phyloP scores from a whole-genome alignment of 2,329 filamentous ascomycete genomes.

The Curvularia eragrostidis region DNA sequence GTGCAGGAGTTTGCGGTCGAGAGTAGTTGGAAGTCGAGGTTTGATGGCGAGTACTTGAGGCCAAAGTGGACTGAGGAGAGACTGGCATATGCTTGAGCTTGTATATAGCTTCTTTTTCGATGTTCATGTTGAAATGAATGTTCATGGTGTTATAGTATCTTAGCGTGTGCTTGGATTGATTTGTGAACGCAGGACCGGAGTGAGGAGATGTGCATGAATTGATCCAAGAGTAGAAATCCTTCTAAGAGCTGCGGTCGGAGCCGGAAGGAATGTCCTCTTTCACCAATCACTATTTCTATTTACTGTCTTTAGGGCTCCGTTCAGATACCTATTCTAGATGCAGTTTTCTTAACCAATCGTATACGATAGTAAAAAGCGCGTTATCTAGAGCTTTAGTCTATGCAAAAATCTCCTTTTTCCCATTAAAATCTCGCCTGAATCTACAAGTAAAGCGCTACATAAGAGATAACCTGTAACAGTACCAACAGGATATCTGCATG shows the following conservation, averaged over 20 bases:
- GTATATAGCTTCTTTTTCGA: background rate
- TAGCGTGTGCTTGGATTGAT: background rate
- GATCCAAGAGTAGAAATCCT: background rate
- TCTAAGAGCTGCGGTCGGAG: background rate
- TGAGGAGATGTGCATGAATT: background rate
- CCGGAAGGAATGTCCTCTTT: background rate
- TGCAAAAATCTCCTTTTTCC: background rate
- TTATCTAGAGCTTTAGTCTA: background rate
- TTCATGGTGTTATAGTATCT: too few species aligned
- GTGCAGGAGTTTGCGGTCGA: constrained; percentile 61
- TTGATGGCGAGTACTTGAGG: constrained; percentile 58
- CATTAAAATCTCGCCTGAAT: background rate
- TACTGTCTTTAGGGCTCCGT: background rate
- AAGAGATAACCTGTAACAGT: background rate
- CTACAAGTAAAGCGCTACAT: background rate
- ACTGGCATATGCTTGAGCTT: constrained; percentile 37
- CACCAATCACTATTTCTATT: background rate
- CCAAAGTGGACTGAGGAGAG: constrained; percentile 57
- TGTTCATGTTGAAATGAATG: background rate
- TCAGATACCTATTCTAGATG: background rate
- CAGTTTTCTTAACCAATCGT: background rate
- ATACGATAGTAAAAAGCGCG: background rate
- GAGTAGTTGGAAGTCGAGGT: constrained; percentile 60
- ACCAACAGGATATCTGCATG: background rate
- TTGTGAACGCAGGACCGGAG: background rate